A percentile compares a stretch with the other conserved stretches of the same genome.
These are phyloP conservation scores for Pestalotiopsis sp. DNA, from an alignment of 2,329 filamentous ascomycete species.

Conservation along the genomic window DNA sequence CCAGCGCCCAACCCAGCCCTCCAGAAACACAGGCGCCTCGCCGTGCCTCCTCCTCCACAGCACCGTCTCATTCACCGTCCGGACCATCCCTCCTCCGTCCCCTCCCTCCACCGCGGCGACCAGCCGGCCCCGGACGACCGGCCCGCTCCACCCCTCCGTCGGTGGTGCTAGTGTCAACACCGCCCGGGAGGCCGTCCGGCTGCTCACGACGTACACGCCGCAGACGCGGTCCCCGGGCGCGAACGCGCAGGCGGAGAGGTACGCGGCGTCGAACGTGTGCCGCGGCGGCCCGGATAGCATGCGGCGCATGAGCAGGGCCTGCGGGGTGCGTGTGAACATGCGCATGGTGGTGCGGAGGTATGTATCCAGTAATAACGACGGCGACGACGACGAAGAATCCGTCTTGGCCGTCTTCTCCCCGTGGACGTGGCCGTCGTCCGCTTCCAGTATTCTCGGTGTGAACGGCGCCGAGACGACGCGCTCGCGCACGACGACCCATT, in stretches of 20 bases:
- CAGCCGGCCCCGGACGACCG: conserved; percentile 21
- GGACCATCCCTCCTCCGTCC: conserved; percentile 28
- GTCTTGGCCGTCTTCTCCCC: neutral
- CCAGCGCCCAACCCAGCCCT: conserved; percentile 23
- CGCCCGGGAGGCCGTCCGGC: neutral
- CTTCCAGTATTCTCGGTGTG: too few species aligned
- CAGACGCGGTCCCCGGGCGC: conserved; percentile 24
- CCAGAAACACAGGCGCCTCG: conserved; percentile 23
- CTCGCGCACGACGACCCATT: conserved; percentile 22
- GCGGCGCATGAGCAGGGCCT: conserved; percentile 23
- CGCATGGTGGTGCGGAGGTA: conserved; percentile 25
- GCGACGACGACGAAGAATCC: too few species aligned
- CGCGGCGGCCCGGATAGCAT: conserved; percentile 16
- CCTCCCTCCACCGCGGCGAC: conserved; percentile 30
- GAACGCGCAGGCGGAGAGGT: conserved; percentile 23
- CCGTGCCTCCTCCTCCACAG: conserved; percentile 35
- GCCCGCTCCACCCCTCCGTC: conserved; percentile 12
- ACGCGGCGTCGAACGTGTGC: conserved; percentile 16
- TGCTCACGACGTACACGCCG: conserved; percentile 27
- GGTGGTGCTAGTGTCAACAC: neutral
- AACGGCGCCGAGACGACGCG: conserved; percentile 19
- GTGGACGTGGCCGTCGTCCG: too few species aligned
- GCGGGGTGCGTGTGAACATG: conserved; percentile 25
- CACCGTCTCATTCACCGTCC: conserved; percentile 40
- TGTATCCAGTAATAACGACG: conserved; percentile 16